These are phyloP conservation scores for Santalum album DNA, from an alignment of 164 flowering plant genomes.

Conservation along the genomic window DNA sequence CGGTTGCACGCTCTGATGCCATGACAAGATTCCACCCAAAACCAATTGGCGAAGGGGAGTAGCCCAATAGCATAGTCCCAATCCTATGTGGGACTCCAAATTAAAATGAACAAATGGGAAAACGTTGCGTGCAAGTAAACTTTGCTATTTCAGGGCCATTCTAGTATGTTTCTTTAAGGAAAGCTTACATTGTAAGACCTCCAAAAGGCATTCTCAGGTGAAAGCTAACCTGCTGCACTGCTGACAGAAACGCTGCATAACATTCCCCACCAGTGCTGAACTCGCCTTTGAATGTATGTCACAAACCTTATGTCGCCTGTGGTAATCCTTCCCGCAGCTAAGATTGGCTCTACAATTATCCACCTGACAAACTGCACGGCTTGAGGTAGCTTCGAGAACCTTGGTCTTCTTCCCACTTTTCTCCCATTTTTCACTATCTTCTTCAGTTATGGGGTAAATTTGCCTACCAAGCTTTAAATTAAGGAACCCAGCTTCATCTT, in stretches of 20 bases:
- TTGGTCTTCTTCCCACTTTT: constrained; percentile 3
- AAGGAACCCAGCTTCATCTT: background rate
- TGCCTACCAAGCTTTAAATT: background rate
- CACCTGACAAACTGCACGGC: constrained; percentile 1
- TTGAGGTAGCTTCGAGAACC: background rate
- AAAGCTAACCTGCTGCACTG: constrained; percentile 85
- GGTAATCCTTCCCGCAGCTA: constrained; percentile 74
- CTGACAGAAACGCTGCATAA: constrained; percentile 95
- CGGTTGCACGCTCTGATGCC: too few relatives aligned
- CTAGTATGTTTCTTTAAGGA: background rate
- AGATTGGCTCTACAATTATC: constrained; percentile 30
- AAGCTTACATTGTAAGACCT: background rate
- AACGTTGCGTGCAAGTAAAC: too few relatives aligned
- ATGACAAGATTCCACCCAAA: too few relatives aligned
- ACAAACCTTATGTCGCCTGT: constrained; percentile 89
- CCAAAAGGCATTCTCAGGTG: background rate
- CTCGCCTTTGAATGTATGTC: constrained; percentile 82
- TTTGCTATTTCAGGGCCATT: too few relatives aligned
- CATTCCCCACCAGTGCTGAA: constrained; percentile 62
- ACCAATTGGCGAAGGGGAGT: too few relatives aligned
- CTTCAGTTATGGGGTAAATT: background rate
- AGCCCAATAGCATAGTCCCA: too few relatives aligned
- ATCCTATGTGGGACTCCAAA: too few relatives aligned
- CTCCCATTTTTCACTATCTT: background rate
- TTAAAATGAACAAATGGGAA: too few relatives aligned